phyloP scores from a whole-genome alignment of 202 grass and related monocot genomes.

The Hordeum pubiflorum region DNA sequence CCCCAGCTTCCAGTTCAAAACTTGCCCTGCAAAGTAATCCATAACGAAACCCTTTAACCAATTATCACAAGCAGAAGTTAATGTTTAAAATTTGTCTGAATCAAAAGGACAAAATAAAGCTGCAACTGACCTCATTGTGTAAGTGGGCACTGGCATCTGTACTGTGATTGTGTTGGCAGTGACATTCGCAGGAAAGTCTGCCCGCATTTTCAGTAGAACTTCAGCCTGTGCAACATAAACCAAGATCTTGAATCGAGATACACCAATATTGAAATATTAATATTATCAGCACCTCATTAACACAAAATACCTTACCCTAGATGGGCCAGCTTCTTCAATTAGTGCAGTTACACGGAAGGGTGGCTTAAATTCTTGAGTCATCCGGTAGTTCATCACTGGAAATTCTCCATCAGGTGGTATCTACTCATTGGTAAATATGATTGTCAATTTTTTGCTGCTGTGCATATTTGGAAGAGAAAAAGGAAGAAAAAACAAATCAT shows the following conservation, averaged over 20 bases:
- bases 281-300: conserved; percentile 3
- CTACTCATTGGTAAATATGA: conserved; percentile 33
- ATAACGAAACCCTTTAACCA: background rate
- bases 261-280: conserved; percentile 1
- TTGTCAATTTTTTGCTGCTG: conserved; percentile 6
- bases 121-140: conserved; percentile 62
- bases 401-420: conserved; percentile 90
- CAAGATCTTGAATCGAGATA: background rate
- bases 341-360: conserved; percentile 76
- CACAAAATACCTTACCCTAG: conserved; percentile 42
- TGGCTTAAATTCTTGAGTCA: conserved; percentile 96
- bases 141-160: conserved; percentile 93
- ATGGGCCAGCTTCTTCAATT: conserved; percentile 92
- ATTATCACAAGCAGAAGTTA: conserved; percentile 7
- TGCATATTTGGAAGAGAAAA: conserved; percentile 12
- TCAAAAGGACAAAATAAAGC: conserved; percentile 7
- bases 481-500: conserved; percentile 1
- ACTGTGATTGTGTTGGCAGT: conserved; percentile 86
- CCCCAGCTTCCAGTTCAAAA: conserved; percentile 94
- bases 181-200: conserved; percentile 82
- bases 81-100: background rate
- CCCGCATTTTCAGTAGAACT: conserved; percentile 86
- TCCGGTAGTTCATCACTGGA: conserved; percentile 87
- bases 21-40: conserved; percentile 54
- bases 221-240: conserved; percentile 49